These are phyloP conservation scores for Luzula sylvatica DNA, from an alignment of 176 grass and related monocot species.

Conservation along the genomic window DNA sequence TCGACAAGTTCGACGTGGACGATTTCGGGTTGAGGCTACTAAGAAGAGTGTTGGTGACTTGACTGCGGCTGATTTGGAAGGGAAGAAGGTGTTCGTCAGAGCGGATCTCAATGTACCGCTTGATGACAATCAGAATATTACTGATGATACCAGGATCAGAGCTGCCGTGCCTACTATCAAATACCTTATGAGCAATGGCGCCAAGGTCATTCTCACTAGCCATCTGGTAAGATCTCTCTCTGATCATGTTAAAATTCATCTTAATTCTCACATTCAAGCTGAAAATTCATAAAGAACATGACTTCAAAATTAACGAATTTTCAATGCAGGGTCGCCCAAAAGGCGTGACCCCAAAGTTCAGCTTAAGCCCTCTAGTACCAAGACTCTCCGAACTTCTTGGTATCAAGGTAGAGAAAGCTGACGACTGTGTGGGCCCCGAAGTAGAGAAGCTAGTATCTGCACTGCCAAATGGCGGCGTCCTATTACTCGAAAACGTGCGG, in stretches of 20 bases:
- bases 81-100: constrained; percentile 35
- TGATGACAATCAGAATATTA: constrained; percentile 29
- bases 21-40: constrained; percentile 12
- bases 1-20: neutral
- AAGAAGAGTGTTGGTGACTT: constrained; percentile 34
- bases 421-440: constrained; percentile 37
- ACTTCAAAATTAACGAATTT: neutral
- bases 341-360: constrained; percentile 38
- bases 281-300: neutral
- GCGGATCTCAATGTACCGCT: constrained; percentile 32
- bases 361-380: constrained; percentile 34
- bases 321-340: constrained; percentile 35
- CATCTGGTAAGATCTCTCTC: constrained; percentile 24
- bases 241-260: neutral
- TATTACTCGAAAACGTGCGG: constrained; percentile 40
- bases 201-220: constrained; percentile 26
- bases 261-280: neutral
- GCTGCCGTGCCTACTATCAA: constrained; percentile 35
- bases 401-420: constrained; percentile 28
- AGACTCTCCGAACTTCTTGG: constrained; percentile 44
- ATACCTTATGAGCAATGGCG: constrained; percentile 19
- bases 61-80: constrained; percentile 13
- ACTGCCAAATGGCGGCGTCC: constrained; percentile 33
- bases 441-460: constrained; percentile 33
- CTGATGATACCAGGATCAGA: constrained; percentile 34